Evolutionary conservation across 371 early-diverging fungal species (phyloP).

Genomic region (Blakeslea trispora): DNA sequence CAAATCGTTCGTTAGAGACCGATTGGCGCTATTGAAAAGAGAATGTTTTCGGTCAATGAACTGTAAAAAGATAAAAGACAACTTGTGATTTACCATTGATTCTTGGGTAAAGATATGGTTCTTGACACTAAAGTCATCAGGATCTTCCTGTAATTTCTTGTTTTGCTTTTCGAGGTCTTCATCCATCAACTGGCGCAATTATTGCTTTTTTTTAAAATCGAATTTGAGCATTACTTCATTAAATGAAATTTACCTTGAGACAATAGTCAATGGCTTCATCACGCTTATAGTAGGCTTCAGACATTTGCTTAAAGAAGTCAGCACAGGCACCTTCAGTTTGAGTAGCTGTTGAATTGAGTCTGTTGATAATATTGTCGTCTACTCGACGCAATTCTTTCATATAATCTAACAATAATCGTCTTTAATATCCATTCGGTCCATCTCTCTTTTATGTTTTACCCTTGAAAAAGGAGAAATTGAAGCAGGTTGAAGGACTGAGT

Average conservation of each 20-base stretch:
- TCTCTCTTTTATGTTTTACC: constrained; percentile 35
- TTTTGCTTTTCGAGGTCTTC: constrained; percentile 57
- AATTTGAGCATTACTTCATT: not conserved
- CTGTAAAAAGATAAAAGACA: no score
- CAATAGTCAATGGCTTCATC: constrained; percentile 73
- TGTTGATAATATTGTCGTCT: constrained; percentile 82
- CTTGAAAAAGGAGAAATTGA: constrained; percentile 73
- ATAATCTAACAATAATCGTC: constrained; percentile 36
- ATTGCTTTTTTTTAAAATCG: not conserved
- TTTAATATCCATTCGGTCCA: not conserved
- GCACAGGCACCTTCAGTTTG: constrained; percentile 66
- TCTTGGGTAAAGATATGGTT: constrained; percentile 62
- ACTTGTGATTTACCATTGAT: constrained; percentile 51
- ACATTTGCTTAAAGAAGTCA: constrained; percentile 67
- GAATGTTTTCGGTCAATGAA: not conserved
- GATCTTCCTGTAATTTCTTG: constrained; percentile 60
- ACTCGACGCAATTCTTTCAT: constrained; percentile 75
- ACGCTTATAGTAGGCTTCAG: constrained; percentile 66
- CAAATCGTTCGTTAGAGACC: constrained; percentile 66
- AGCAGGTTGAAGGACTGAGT: constrained; percentile 52
- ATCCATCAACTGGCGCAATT: constrained; percentile 54
- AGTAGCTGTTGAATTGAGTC: constrained; percentile 74
- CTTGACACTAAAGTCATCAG: constrained; percentile 62
- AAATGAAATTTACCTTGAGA: constrained; percentile 66
- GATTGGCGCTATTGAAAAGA: constrained; percentile 61